Base-by-base conservation (phyloP, 495 filamentous ascomycete genomes). In the Trichoderma erinaceum region DNA sequence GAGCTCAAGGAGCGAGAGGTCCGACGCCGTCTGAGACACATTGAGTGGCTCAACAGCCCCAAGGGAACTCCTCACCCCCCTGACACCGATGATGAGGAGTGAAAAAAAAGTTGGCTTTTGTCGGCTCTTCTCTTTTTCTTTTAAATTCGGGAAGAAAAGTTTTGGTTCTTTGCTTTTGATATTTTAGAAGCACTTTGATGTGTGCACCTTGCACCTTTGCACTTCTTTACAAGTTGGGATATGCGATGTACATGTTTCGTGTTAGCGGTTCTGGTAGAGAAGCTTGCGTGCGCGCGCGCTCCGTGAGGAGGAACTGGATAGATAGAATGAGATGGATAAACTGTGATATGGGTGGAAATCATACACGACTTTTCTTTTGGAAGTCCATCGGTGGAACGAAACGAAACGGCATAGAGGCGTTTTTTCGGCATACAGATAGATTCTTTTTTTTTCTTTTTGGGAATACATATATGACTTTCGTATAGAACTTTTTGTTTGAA, bases 1-100 rank as follows among this genome's bases (percentile, higher is more conserved):
- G 93, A 99, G 80, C 69, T 92, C 73, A 99, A 99, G 85, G 95
- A 99, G 71, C 83, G 90, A 3, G 96, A 99, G 77, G 89, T 89
- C 35, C 84, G 95, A 70, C 85, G 94, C 68, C 83, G 94, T 75
- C 81, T 99, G 79, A 90, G 95, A 75, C 92, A 98, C 78, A 93
- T 99, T 70, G 94, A 98, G 78, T 99, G 96, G 93, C 79, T 90
- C 69, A 93, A 89, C 75, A 86, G 82, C 71, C 85, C 87, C 72
- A 88, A 90, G 84, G 90, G 90, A 10, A 95, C 91, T 6, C 91
- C 91, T 21, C 87, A 90, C 75, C 89, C 89, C 0, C 78, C 77
- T 46, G 91, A 95, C 75, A 92, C 90, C 48, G 91, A 95, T 69
- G 91, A 93, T 67, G 91, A 94, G 73, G 85, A 81, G 43, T 46